Evolutionary conservation across 108 stramenopile species (phyloP), one percentile per base, ranked within the genome.

Genomic region (Fistulifera solaris): DNA sequence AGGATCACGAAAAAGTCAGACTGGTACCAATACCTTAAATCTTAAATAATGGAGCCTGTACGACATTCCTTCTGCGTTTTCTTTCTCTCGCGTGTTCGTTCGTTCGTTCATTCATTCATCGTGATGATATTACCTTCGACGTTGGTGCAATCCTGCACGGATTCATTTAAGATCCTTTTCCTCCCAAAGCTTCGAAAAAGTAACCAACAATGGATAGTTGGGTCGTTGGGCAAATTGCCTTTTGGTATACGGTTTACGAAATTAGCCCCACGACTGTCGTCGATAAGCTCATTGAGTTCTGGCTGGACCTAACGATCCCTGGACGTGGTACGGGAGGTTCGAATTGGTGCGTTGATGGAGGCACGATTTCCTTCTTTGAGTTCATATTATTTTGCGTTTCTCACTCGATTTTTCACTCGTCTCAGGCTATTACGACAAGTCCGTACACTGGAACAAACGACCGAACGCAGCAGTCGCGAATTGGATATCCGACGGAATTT

Each of bases 271-370:
- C 83, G 0, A 49, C 47, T n/a, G 62, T 90, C 38, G 89, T 90
- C 2, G 89, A 90, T 48, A 63, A 76, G 39, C 40, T 73, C 7
- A 79, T 90, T 43, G 68, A 69, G 19, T 38, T 72, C 25, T 69
- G 58, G 11, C 60, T 90, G 17, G 89, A 90, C 55, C 38, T 84
- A 17, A 28, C 83, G 15, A 64, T 70, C 21, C 88, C 88, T 2
- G 88, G 88, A 0, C 64, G 82, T 44, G 88, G 88, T 12, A 76
- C 79, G 0, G 88, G 88, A 1, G 88, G 83, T 40, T 65, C 57
- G 25, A 79, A 72, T 23, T 80, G 82, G 80, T 42, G 45, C 44
- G 62, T 35, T 3, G 6, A 6, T 52, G 19, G 48, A 15, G 14
- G 16, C 11, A 48, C 14, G 16, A 15, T 48, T 48, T 48, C 15